phyloP scores from a whole-genome alignment of 306 rosid genomes.

The peach (Prunus persica) region Prunus_persica_NCBIv2 NC_034014.1:6236501-6237000 shows the following conservation, averaged over 20 bases:
- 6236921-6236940: background rate
- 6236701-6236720: constrained; percentile 12
- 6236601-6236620: constrained; percentile 5
- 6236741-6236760: constrained; percentile 71
- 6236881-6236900: background rate
- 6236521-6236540: constrained; percentile 98
- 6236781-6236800: constrained; percentile 47
- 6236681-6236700: background rate
- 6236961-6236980: background rate
- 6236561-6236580: constrained; percentile 67
- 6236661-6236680: background rate
- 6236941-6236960: background rate
- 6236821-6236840: constrained; percentile 51
- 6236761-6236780: constrained; percentile 93
- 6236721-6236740: constrained; percentile 15
- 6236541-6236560: constrained; percentile 88
- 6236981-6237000: background rate
- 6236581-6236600: constrained; percentile 59
- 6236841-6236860: constrained; percentile 39
- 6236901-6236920: background rate
- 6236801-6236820: constrained; percentile 49
- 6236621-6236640: background rate
- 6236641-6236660: background rate
- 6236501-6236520: constrained; percentile 95
- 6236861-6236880: constrained; percentile 50